These are phyloP conservation scores for Chloranthus sessilifolius DNA, from an alignment of 164 flowering plant genomes.

Conservation along the genomic window DNA sequence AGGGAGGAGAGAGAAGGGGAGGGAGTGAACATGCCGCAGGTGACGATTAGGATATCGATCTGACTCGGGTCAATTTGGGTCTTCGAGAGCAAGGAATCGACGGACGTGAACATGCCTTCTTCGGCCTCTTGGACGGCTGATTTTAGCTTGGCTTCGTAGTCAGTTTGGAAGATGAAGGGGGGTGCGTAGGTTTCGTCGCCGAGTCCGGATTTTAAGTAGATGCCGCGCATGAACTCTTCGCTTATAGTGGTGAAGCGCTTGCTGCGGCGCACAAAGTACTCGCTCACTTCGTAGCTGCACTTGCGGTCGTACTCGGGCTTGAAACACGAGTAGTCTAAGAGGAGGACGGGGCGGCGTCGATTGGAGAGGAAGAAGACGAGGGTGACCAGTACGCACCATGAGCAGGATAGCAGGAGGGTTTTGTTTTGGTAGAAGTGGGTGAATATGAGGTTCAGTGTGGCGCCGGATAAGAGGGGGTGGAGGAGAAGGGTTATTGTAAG, in stretches of 20 bases:
- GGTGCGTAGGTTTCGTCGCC: slow-evolving; percentile 61
- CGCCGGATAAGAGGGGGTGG: slow-evolving; percentile 20
- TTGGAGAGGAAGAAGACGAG: slow-evolving; percentile 13
- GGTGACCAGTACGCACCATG: slow-evolving; percentile 14
- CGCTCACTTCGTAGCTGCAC: slow-evolving; percentile 23
- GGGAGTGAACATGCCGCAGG: slow-evolving; percentile 43
- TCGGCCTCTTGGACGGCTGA: slow-evolving; percentile 40
- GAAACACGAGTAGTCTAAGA: slow-evolving; percentile 46
- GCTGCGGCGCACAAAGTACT: slow-evolving; percentile 28
- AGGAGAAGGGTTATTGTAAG: slow-evolving; percentile 22
- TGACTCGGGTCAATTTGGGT: slow-evolving; percentile 20
- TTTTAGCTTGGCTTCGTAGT: slow-evolving; percentile 21
- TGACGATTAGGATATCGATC: slow-evolving; percentile 36
- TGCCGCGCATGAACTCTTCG: slow-evolving; percentile 44
- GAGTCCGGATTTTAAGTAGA: slow-evolving; percentile 47
- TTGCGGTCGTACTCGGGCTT: slow-evolving; percentile 37
- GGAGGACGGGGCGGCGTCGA: slow-evolving; percentile 28
- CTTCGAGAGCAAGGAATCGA: slow-evolving; percentile 30
- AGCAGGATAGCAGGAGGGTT: slow-evolving; percentile 16
- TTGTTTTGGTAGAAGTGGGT: slow-evolving; percentile 14
- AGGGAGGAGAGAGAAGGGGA: slow-evolving; percentile 42
- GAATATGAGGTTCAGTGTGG: slow-evolving; percentile 12
- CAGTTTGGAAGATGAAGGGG: slow-evolving; percentile 35
- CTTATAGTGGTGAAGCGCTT: slow-evolving; percentile 16
- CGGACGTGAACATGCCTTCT: slow-evolving; percentile 42